Percentiles rank a stretch among this genome's conserved stretches.
Evolutionary conservation across 148 eudicot genomes (phyloP).

Genomic region (Tetragonia tetragonoides): DNA sequence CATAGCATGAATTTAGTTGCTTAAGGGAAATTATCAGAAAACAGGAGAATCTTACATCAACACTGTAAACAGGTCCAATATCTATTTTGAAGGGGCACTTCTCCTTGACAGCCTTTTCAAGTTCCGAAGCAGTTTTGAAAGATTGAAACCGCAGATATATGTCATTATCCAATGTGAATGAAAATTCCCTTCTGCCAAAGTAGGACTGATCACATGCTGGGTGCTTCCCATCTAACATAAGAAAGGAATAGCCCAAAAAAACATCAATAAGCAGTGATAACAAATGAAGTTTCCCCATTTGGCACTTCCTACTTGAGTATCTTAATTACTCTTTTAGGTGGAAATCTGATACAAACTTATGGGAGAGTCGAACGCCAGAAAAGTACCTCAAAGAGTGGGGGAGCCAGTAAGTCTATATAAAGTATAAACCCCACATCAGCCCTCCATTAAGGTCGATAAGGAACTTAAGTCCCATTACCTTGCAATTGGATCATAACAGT

Average conservation of each 20-base stretch:
- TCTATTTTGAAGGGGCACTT: constrained; percentile 93
- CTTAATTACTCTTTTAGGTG: too few species aligned
- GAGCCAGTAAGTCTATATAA: too few species aligned
- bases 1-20: not conserved
- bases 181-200: constrained; percentile 81
- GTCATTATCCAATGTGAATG: constrained; percentile 77
- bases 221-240: constrained; percentile 84
- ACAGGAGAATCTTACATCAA: constrained; percentile 56
- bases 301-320: not conserved
- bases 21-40: not conserved
- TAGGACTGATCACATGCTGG: constrained; percentile 84
- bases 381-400: too few species aligned
- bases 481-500: too few species aligned
- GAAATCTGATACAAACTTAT: too few species aligned
- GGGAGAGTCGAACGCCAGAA: too few species aligned
- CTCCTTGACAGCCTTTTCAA: constrained; percentile 76
- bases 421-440: too few species aligned
- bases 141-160: constrained; percentile 81
- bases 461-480: too few species aligned
- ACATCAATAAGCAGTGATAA: not conserved
- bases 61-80: constrained; percentile 90
- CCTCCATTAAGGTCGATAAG: too few species aligned
- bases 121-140: constrained; percentile 62
- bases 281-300: not conserved
- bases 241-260: not conserved